Percentiles rank a stretch among this genome's conserved stretches.
Evolutionary conservation across 164 flowering plant genomes (phyloP).

Genomic region (Malania oleifera): DNA sequence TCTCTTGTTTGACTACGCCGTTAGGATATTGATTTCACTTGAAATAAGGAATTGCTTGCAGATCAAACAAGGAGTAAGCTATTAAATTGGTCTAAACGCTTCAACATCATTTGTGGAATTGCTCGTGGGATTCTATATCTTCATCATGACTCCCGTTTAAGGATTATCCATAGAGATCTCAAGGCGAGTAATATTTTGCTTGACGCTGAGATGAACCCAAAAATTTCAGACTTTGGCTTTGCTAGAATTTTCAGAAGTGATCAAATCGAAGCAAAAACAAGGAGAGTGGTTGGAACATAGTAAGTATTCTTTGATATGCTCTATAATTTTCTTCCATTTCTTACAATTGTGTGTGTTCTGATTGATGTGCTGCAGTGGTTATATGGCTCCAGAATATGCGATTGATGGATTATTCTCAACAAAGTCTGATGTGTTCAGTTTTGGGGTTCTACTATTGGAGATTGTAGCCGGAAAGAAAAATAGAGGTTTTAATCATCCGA

Average conservation of each 20-base stretch:
- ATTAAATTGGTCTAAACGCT: constrained; percentile 15
- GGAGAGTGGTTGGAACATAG: constrained; percentile 26
- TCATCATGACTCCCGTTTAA: constrained; percentile 18
- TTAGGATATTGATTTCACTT: no score
- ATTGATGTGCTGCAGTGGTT: no score
- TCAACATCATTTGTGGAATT: constrained; percentile 14
- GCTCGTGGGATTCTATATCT: constrained; percentile 18
- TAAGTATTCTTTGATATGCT: constrained; percentile 12
- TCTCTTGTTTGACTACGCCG: no score
- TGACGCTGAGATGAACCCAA: no score
- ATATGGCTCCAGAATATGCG: constrained; percentile 34
- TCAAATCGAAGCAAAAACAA: no score
- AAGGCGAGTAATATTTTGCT: no score
- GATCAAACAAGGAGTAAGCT: constrained; percentile 12
- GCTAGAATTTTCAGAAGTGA: no score
- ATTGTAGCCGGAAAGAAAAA: no score
- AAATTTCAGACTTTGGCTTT: no score
- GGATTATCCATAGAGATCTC: no score
- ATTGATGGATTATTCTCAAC: constrained; percentile 19
- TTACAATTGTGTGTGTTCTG: constrained; percentile 10
- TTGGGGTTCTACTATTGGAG: constrained; percentile 23
- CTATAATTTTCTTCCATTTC: constrained; percentile 9
- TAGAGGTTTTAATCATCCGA: constrained; percentile 13
- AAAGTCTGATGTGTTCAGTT: constrained; percentile 27
- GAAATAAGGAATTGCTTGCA: constrained; percentile 8